phyloP scores from a whole-genome alignment of 306 rosid genomes.

The Quercus rubra region DNA sequence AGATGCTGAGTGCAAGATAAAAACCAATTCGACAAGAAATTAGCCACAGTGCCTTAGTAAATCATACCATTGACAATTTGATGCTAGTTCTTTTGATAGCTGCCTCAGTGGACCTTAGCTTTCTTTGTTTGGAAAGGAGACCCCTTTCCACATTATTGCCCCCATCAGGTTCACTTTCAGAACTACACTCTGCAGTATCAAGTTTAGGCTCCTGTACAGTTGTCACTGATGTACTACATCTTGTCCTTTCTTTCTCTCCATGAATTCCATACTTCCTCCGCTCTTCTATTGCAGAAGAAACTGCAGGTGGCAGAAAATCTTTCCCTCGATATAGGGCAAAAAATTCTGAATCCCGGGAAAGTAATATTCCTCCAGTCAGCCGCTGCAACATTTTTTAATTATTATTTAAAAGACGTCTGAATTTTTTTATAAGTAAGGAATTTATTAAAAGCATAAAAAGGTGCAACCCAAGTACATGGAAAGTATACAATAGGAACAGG shows the following conservation, averaged over 20 bases:
- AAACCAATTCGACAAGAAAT: conserved; percentile 12
- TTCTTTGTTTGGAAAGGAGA: conserved; percentile 24
- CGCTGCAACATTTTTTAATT: conserved; percentile 38
- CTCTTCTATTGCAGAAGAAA: conserved; percentile 82
- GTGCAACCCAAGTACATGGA: no score
- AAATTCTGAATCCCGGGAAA: conserved; percentile 80
- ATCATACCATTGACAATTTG: conserved; percentile 67
- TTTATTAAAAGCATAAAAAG: no score
- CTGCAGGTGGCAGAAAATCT: conserved; percentile 80
- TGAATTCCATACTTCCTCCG: conserved; percentile 44
- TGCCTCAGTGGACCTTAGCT: conserved; percentile 32
- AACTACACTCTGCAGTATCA: conserved; percentile 26
- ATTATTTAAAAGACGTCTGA: not conserved
- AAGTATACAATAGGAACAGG: no score
- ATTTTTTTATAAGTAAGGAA: no score
- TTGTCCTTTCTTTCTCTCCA: conserved; percentile 37
- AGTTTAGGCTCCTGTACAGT: conserved; percentile 23
- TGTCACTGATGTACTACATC: conserved; percentile 17
- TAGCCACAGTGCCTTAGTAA: conserved; percentile 27
- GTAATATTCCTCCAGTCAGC: conserved; percentile 85
- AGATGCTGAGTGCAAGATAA: conserved; percentile 17
- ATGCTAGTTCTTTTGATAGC: conserved; percentile 56
- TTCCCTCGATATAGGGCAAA: conserved; percentile 84
- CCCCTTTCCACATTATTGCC: conserved; percentile 29
- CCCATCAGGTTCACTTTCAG: conserved; percentile 25